phyloP scores from a whole-genome alignment of 2,329 filamentous ascomycete species.

The Exophiala sideris region DNA sequence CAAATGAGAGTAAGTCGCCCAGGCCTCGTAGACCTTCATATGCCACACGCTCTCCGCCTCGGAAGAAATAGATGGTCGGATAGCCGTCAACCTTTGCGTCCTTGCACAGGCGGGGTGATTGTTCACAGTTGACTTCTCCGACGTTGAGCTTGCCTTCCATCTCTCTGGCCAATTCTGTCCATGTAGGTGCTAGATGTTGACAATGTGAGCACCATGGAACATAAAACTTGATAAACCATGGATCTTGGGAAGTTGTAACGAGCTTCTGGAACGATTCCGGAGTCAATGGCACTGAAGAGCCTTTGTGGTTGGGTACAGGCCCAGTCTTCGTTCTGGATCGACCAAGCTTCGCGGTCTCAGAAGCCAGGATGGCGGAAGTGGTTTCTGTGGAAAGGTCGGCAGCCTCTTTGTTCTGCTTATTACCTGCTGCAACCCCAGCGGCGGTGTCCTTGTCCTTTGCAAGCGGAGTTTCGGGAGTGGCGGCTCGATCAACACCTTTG shows the following conservation, averaged over 20 bases:
- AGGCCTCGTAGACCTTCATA: slow-evolving; percentile 89
- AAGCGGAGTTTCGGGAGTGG: slow-evolving; percentile 36
- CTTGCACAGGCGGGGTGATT: slow-evolving; percentile 83
- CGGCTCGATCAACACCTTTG: slow-evolving; percentile 44
- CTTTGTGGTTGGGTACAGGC: slow-evolving; percentile 66
- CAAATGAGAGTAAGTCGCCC: slow-evolving; percentile 83
- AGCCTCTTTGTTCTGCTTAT: slow-evolving; percentile 42
- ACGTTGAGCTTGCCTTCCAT: slow-evolving; percentile 88
- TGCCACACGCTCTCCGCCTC: slow-evolving; percentile 84
- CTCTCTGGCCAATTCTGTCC: slow-evolving; percentile 83
- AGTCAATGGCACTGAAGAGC: slow-evolving; percentile 70
- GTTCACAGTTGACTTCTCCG: slow-evolving; percentile 93
- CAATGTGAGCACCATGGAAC: slow-evolving; percentile 97
- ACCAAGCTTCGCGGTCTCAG: slow-evolving; percentile 38
- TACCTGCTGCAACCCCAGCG: slow-evolving; percentile 38
- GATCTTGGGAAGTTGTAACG: slow-evolving; percentile 82
- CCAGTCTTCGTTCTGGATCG: slow-evolving; percentile 51
- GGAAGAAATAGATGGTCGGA: slow-evolving; percentile 90
- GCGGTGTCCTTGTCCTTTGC: slow-evolving; percentile 44
- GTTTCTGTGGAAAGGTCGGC: slow-evolving; percentile 36
- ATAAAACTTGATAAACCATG: slow-evolving; percentile 99
- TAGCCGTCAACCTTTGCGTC: slow-evolving; percentile 76
- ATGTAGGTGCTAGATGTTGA: slow-evolving; percentile 84
- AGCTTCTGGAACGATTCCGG: slow-evolving; percentile 81
- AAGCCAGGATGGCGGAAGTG: slow-evolving; percentile 29